These are phyloP conservation scores for Patellifolia procumbens DNA, from an alignment of 179 eudicot species.

Conservation along the genomic window DNA sequence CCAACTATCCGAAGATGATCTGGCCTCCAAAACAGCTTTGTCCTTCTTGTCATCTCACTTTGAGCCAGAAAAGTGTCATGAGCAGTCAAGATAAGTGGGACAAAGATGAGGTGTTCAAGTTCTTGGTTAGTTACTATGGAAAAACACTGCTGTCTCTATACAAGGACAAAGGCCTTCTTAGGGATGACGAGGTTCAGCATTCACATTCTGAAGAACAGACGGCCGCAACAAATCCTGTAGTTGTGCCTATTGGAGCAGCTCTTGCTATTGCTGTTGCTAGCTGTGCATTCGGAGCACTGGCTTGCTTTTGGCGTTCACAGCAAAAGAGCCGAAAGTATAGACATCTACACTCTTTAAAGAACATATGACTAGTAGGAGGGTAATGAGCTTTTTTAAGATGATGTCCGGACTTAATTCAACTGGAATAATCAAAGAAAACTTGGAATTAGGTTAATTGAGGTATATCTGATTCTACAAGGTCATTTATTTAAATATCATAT, in stretches of 20 bases:
- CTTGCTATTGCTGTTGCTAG: constrained; percentile 88
- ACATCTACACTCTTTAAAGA: constrained; percentile 79
- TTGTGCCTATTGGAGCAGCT: constrained; percentile 93
- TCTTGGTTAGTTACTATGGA: constrained; percentile 73
- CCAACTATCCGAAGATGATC: constrained; percentile 70
- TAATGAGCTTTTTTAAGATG: constrained; percentile 34
- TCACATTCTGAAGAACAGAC: constrained; percentile 46
- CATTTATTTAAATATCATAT: not conserved
- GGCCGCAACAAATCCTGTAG: constrained; percentile 58
- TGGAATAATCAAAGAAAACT: not conserved
- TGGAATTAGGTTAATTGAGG: not conserved
- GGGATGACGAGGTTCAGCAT: constrained; percentile 26
- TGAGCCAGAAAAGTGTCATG: constrained; percentile 25
- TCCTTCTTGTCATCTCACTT: constrained; percentile 63
- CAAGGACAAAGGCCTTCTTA: constrained; percentile 44
- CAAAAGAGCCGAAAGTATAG: constrained; percentile 97
- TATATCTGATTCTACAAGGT: not conserved
- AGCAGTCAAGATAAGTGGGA: constrained; percentile 50
- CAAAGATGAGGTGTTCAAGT: constrained; percentile 69
- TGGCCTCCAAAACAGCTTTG: constrained; percentile 96
- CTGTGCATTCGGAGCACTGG: constrained; percentile 89
- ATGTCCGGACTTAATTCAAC: constrained; percentile 17
- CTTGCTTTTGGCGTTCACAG: constrained; percentile 90
- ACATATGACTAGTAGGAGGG: constrained; percentile 60
- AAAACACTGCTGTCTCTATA: constrained; percentile 48